Percentiles rank a stretch among this genome's conserved stretches.
Conservation (phyloP, 2,329 filamentous ascomycete species). For the Byssoonygena ceratinophila region DNA sequence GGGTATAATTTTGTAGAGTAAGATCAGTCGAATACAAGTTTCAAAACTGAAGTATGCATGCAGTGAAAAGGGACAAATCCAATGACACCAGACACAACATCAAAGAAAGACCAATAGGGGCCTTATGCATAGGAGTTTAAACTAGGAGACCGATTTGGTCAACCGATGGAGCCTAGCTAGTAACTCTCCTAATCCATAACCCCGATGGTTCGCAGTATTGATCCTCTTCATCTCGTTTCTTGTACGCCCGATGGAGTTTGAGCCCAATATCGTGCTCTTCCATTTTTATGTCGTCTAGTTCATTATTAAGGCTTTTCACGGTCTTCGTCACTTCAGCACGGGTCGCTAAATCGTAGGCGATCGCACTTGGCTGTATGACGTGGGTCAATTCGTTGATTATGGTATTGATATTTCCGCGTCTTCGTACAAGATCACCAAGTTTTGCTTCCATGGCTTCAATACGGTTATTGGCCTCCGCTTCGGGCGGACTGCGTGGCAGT, state of each 20-base stretch:
- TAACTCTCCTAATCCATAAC: constrained; percentile 70
- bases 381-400: constrained; percentile 69
- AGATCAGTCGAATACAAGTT: no score
- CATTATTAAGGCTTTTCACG: constrained; percentile 53
- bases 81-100: no score
- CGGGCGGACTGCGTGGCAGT: constrained; percentile 52
- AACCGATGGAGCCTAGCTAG: no score
- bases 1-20: not conserved
- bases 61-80: constrained; percentile 7
- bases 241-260: constrained; percentile 62
- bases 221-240: constrained; percentile 57
- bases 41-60: no score
- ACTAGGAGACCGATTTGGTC: no score
- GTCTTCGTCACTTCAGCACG: constrained; percentile 49
- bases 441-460: constrained; percentile 57
- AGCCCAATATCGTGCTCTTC: constrained; percentile 72
- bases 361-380: constrained; percentile 59
- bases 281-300: constrained; percentile 61
- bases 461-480: constrained; percentile 51
- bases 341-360: constrained; percentile 56
- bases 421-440: constrained; percentile 54
- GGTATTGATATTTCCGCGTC: constrained; percentile 59
- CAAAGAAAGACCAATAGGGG: not conserved
- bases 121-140: not conserved
- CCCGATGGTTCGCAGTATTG: constrained; percentile 43